Evolutionary conservation across 768 basidiomycete genomes (phyloP).

Genomic region (Suillus bovinus): DNA sequence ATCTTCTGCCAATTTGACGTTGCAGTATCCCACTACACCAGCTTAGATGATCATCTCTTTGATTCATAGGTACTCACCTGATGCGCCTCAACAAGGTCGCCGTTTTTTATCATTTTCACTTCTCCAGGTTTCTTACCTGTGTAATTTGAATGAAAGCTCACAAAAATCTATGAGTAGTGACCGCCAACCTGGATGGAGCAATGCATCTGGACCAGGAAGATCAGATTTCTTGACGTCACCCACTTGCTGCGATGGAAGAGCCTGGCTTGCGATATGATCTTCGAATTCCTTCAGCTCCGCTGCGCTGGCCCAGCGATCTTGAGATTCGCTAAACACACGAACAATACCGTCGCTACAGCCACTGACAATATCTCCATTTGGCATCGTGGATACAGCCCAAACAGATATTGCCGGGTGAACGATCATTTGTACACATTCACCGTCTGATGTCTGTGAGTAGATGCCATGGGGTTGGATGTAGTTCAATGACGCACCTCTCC

Average conservation of each 20-base stretch:
- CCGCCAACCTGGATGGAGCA: slow-evolving; percentile 66
- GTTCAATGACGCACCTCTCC: slow-evolving; percentile 63
- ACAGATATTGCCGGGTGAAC: slow-evolving; percentile 97
- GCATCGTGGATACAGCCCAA: slow-evolving; percentile 87
- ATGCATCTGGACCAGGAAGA: slow-evolving; percentile 82
- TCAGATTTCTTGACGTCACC: slow-evolving; percentile 94
- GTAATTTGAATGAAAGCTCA: slow-evolving; percentile 12
- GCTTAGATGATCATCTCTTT: slow-evolving; percentile 9
- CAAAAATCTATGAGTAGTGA: neutral
- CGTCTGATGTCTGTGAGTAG: slow-evolving; percentile 50
- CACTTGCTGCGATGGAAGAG: slow-evolving; percentile 82
- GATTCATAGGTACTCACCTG: slow-evolving; percentile 53
- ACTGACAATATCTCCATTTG: slow-evolving; percentile 90
- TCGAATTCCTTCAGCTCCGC: slow-evolving; percentile 71
- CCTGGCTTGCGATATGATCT: slow-evolving; percentile 71
- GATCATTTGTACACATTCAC: slow-evolving; percentile 85
- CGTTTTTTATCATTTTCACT: slow-evolving; percentile 87
- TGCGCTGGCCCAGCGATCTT: slow-evolving; percentile 71
- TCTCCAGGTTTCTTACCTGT: slow-evolving; percentile 92
- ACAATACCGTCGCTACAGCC: slow-evolving; percentile 88
- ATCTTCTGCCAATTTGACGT: slow-evolving; percentile 84
- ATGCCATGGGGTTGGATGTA: neutral
- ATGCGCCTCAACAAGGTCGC: slow-evolving; percentile 83
- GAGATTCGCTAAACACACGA: slow-evolving; percentile 77
- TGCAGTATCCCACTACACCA: slow-evolving; percentile 73